Percentiles rank a stretch among this genome's conserved stretches.
phyloP scores from a whole-genome alignment of 805 yeast genomes.

The Metschnikowia cerradonensis region DNA sequence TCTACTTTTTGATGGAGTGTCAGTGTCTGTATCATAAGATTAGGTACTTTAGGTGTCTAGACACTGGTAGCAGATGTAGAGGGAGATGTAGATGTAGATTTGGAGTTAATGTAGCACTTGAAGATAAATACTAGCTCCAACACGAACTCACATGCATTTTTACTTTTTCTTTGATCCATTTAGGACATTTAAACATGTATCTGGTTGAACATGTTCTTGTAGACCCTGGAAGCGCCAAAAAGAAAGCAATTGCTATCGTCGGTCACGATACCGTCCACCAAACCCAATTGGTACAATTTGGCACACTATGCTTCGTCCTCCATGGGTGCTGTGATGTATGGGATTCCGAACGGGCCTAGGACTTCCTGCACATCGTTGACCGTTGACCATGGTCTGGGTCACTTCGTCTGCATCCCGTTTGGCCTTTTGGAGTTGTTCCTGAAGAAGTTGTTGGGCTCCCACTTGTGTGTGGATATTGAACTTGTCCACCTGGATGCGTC shows the following conservation, averaged over 20 bases:
- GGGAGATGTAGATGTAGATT: too few species aligned
- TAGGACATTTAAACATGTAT: conserved; percentile 40
- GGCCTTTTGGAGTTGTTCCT: conserved; percentile 59
- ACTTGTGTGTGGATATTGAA: conserved; percentile 35
- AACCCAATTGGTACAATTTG: conserved; percentile 55
- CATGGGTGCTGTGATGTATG: conserved; percentile 94
- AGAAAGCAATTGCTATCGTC: conserved; percentile 96
- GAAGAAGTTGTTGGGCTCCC: conserved; percentile 46
- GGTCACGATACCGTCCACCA: conserved; percentile 93
- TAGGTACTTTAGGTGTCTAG: too few species aligned
- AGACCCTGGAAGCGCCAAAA: conserved; percentile 81
- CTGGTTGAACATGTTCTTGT: conserved; percentile 92
- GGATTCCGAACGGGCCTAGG: conserved; percentile 84
- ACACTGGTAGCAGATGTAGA: too few species aligned
- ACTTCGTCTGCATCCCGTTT: conserved; percentile 91
- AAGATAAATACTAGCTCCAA: too few species aligned
- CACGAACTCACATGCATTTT: too few species aligned
- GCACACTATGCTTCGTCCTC: conserved; percentile 99
- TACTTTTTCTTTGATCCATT: too few species aligned
- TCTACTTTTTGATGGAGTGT: too few species aligned
- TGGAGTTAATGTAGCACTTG: too few species aligned
- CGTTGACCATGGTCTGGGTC: conserved; percentile 76
- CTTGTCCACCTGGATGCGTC: conserved; percentile 21
- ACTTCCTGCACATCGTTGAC: conserved; percentile 86
- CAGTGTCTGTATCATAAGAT: too few species aligned